Evolutionary conservation across 176 grass and related monocot species (phyloP).

Genomic region (Avena sativa): DNA sequence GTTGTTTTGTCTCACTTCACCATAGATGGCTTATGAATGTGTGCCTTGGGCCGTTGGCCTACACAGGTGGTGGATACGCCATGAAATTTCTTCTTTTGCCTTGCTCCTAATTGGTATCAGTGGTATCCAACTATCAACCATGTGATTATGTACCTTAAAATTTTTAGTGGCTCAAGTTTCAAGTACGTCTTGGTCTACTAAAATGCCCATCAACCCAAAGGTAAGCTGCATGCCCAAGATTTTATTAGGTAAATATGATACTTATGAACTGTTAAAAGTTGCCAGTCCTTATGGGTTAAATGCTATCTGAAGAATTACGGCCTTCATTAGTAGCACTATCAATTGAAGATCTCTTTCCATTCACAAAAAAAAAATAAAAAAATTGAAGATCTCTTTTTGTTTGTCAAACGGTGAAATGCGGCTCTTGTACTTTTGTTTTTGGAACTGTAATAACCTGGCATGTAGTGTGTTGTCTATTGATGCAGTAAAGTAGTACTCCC

Average conservation of each 20-base stretch:
- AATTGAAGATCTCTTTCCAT: too few species aligned
- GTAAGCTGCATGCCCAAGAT: background rate
- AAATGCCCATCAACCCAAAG: background rate
- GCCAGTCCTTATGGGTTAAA: background rate
- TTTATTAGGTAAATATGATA: background rate
- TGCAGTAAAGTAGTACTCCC: too few species aligned
- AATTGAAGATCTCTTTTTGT: too few species aligned
- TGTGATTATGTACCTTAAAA: background rate
- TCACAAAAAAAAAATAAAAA: too few species aligned
- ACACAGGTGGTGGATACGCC: background rate
- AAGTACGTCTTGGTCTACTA: background rate
- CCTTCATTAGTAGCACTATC: background rate
- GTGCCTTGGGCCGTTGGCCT: background rate
- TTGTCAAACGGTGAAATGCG: background rate
- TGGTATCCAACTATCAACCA: background rate
- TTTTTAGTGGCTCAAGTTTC: conserved; percentile 10
- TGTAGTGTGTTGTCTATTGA: too few species aligned
- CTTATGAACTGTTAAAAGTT: background rate
- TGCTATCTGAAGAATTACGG: background rate
- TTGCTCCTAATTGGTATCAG: background rate
- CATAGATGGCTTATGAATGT: background rate
- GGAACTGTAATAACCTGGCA: too few species aligned
- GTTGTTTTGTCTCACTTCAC: background rate
- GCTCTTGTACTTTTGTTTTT: background rate
- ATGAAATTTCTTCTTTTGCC: background rate